A percentile compares a stretch with the other conserved stretches of the same genome.
Conservation (phyloP, 106 monocot genomes). For the Allium sativum region DNA sequence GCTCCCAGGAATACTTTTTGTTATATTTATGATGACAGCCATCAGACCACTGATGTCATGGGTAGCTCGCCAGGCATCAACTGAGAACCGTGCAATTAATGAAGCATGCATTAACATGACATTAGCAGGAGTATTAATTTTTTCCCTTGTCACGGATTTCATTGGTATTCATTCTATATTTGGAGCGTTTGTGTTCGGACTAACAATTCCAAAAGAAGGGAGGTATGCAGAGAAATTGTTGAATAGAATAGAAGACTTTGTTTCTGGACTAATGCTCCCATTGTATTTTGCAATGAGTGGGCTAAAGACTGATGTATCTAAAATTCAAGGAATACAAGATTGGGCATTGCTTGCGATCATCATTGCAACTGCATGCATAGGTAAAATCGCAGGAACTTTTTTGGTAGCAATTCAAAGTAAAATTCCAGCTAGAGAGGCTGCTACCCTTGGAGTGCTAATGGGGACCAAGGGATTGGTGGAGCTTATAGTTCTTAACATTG, state of each 20-base stretch:
- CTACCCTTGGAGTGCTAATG: constrained; percentile 53
- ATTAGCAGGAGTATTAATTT: constrained; percentile 24
- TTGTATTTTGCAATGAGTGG: constrained; percentile 67
- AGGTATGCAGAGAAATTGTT: constrained; percentile 25
- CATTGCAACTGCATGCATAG: constrained; percentile 19
- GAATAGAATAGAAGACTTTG: constrained; percentile 59
- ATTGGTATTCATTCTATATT: constrained; percentile 68
- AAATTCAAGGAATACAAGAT: constrained; percentile 14
- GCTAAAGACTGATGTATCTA: constrained; percentile 34
- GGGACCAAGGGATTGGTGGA: constrained; percentile 68
- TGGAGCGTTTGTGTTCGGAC: constrained; percentile 65
- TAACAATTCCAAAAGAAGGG: constrained; percentile 54
- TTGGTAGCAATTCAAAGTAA: constrained; percentile 23
- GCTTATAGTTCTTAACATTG: constrained; percentile 61
- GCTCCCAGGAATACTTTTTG: constrained; percentile 25
- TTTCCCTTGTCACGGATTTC: constrained; percentile 35
- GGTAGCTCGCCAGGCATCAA: constrained; percentile 15
- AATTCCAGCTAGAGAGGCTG: constrained; percentile 34
- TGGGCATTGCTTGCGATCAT: constrained; percentile 41
- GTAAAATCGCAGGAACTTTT: constrained; percentile 37
- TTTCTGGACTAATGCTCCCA: constrained; percentile 52
- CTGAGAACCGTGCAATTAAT: background rate
- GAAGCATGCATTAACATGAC: constrained; percentile 24
- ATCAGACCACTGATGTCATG: constrained; percentile 31
- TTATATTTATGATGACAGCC: constrained; percentile 15